Evolutionary conservation across 768 basidiomycete species (phyloP).

Genomic region (Leccinellum albellum): DNA sequence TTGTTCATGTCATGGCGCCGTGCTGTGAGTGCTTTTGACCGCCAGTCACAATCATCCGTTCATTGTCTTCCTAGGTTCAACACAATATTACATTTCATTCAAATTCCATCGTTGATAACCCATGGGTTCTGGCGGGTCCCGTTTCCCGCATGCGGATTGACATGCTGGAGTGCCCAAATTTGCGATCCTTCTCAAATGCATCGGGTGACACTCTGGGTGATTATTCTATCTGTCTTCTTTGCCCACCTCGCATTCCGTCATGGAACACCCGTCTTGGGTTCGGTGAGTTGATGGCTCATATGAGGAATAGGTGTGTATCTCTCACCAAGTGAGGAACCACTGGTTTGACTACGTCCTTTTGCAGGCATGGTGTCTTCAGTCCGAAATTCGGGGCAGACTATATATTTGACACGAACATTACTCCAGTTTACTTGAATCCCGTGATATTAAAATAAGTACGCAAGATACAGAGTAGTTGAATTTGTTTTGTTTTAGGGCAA

Average conservation of each 20-base stretch:
- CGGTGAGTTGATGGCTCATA: constrained; percentile 14
- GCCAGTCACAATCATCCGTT: background rate
- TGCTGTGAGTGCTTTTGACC: constrained; percentile 13
- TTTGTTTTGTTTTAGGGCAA: background rate
- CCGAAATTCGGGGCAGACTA: constrained; percentile 19
- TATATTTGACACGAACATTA: constrained; percentile 19
- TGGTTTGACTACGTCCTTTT: background rate
- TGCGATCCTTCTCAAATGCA: background rate
- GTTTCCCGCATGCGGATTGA: background rate
- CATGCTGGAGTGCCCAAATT: background rate
- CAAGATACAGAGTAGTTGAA: background rate
- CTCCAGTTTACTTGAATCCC: constrained; percentile 13
- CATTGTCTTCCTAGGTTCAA: constrained; percentile 14
- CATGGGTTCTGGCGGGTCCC: constrained; percentile 8
- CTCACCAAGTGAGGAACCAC: background rate
- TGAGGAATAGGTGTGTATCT: constrained; percentile 17
- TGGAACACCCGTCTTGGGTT: constrained; percentile 22
- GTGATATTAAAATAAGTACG: background rate
- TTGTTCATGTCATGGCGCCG: constrained; percentile 23
- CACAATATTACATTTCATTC: constrained; percentile 16
- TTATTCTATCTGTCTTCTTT: constrained; percentile 23
- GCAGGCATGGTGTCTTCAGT: constrained; percentile 18
- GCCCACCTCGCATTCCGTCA: constrained; percentile 27
- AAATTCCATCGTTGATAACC: background rate
- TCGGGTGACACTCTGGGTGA: constrained; percentile 7